phyloP scores from a whole-genome alignment of 2,329 filamentous ascomycete species.

The Ascocoryne sarcoides region DNA sequence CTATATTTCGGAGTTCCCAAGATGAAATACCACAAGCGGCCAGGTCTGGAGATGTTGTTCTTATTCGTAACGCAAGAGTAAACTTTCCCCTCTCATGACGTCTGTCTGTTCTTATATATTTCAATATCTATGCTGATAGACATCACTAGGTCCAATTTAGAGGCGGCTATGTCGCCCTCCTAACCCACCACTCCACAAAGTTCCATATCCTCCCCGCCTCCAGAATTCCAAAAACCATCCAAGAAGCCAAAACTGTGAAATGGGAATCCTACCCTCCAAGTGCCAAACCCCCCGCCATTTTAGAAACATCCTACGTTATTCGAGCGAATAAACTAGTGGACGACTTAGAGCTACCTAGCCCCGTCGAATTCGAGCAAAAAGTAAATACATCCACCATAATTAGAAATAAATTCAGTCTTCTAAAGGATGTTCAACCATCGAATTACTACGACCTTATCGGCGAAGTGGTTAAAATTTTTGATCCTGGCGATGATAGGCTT shows the following conservation, averaged over 20 bases:
- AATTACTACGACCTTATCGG: constrained; percentile 62
- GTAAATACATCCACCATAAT: constrained; percentile 34
- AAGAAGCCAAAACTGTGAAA: not conserved
- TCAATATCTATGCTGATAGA: too few relatives aligned
- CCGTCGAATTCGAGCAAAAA: constrained; percentile 35
- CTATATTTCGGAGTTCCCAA: constrained; percentile 51
- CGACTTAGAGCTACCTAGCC: constrained; percentile 36
- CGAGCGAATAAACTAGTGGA: constrained; percentile 38
- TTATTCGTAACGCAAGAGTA: constrained; percentile 47
- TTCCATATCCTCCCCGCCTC: constrained; percentile 37
- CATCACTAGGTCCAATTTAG: constrained; percentile 37
- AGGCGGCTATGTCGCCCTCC: constrained; percentile 32
- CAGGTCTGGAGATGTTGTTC: constrained; percentile 53
- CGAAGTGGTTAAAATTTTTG: constrained; percentile 55
- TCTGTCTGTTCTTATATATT: too few relatives aligned
- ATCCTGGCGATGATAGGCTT: constrained; percentile 37
- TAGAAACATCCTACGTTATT: constrained; percentile 36
- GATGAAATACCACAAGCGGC: constrained; percentile 39
- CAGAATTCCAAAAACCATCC: constrained; percentile 30
- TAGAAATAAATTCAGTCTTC: constrained; percentile 50
- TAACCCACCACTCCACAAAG: constrained; percentile 35
- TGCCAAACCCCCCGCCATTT: constrained; percentile 7
- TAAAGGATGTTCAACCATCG: constrained; percentile 51
- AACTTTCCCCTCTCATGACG: not conserved
- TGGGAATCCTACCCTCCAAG: not conserved